Conservation (phyloP, 768 basidiomycete genomes). For the Naganishia onofrii region DNA sequence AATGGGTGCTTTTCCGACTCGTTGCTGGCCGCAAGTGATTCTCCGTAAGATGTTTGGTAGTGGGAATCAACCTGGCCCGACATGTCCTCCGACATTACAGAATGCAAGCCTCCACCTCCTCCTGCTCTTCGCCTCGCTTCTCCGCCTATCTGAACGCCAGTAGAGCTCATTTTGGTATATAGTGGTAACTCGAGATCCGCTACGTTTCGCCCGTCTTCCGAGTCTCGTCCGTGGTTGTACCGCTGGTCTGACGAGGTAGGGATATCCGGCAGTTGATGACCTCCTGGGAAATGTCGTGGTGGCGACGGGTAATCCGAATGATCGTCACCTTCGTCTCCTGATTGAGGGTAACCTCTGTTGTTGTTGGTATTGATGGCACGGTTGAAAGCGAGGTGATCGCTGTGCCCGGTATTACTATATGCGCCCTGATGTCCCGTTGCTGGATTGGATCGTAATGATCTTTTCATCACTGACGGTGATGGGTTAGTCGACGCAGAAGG, state of each 20-base stretch:
- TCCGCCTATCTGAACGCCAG: conserved; percentile 16
- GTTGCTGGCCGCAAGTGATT: conserved; percentile 3
- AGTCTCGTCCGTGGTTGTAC: background rate
- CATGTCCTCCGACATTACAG: background rate
- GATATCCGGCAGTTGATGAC: background rate
- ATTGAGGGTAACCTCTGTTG: background rate
- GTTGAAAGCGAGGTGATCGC: conserved; percentile 24
- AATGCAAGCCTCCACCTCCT: background rate
- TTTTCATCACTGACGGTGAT: conserved; percentile 20
- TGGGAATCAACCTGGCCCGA: background rate
- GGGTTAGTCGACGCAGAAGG: background rate
- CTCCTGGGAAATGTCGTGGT: conserved; percentile 1
- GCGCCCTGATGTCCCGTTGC: conserved; percentile 21
- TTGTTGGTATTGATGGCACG: conserved; percentile 12
- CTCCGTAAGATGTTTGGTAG: conserved; percentile 1
- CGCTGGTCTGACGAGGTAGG: background rate
- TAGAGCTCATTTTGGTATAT: conserved; percentile 25
- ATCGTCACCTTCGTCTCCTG: background rate
- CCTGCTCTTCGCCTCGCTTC: conserved; percentile 19
- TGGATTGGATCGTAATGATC: conserved; percentile 19
- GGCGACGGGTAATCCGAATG: background rate
- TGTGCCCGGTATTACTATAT: conserved; percentile 5
- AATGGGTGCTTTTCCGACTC: conserved; percentile 21
- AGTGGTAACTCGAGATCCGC: conserved; percentile 31
- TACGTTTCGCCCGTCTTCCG: background rate